Evolutionary conservation across 1,139 yeast genomes (phyloP).

Genomic region (Magnusiomyces tetraspermus): DNA sequence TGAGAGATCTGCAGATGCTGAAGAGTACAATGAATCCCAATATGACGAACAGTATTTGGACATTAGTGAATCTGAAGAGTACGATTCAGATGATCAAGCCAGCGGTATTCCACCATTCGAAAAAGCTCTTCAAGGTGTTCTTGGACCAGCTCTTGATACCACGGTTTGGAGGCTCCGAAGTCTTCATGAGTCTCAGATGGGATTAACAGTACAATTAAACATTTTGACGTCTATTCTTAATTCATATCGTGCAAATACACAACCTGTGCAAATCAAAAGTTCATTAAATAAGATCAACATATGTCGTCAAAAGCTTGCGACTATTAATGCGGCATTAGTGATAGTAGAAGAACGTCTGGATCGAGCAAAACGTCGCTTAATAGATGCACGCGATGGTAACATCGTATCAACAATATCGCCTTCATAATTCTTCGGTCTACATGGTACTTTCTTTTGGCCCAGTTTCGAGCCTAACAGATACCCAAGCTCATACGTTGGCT

Average conservation of each 20-base stretch:
- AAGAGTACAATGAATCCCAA: neutral
- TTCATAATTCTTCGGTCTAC: too few relatives aligned
- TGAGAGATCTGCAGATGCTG: neutral
- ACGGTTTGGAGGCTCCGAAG: conserved; percentile 24
- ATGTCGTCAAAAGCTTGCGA: conserved; percentile 19
- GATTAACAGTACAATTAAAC: conserved; percentile 22
- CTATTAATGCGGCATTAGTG: conserved; percentile 13
- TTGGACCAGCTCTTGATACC: conserved; percentile 24
- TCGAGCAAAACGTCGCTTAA: conserved; percentile 4
- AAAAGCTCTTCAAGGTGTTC: conserved; percentile 19
- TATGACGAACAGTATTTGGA: neutral
- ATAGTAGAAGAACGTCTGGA: conserved; percentile 8
- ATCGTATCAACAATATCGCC: neutral
- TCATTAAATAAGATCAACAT: conserved; percentile 18
- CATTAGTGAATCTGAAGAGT: neutral
- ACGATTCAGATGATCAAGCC: neutral
- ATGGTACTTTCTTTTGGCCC: too few relatives aligned
- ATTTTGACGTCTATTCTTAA: conserved; percentile 20
- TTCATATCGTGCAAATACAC: conserved; percentile 17
- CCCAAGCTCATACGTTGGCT: too few relatives aligned
- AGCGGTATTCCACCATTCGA: conserved; percentile 16
- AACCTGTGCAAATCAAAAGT: conserved; percentile 19
- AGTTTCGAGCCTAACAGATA: too few relatives aligned
- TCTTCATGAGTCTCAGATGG: conserved; percentile 25
- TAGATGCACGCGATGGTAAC: conserved; percentile 1